These are phyloP conservation scores for Penicillium sp. DNA, from an alignment of 2,329 filamentous ascomycete genomes.

Conservation along the genomic window DNA sequence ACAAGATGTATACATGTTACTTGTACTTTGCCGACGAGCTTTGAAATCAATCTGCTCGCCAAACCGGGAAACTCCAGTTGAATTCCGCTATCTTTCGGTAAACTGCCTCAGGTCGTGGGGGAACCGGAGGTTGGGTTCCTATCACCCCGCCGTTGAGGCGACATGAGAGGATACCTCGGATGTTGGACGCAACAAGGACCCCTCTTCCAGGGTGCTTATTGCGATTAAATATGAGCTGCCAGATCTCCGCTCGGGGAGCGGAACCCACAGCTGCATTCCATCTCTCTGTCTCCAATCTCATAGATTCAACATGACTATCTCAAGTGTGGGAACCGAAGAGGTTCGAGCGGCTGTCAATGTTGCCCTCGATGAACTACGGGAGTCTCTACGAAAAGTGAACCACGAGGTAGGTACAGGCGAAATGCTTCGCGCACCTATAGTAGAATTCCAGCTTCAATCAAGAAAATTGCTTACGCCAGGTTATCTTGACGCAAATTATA, in stretches of 20 bases:
- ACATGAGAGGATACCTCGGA: slow-evolving; percentile 5
- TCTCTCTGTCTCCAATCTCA: background rate
- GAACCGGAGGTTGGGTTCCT: background rate
- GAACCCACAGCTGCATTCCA: background rate
- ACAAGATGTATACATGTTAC: background rate
- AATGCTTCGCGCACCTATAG: background rate
- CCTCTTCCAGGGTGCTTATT: background rate
- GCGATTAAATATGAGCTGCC: background rate
- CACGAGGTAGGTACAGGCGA: slow-evolving; percentile 9
- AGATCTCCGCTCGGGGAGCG: background rate
- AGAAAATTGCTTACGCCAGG: background rate
- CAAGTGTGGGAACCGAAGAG: slow-evolving; percentile 16
- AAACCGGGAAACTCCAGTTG: slow-evolving; percentile 1
- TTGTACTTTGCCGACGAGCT: slow-evolving; percentile 13
- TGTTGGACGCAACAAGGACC: slow-evolving; percentile 5
- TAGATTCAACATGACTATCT: slow-evolving; percentile 19
- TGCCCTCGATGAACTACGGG: slow-evolving; percentile 19
- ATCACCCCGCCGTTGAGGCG: background rate
- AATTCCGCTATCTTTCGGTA: slow-evolving; percentile 13
- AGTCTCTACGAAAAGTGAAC: slow-evolving; percentile 31
- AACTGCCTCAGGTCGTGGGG: background rate
- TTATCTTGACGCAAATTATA: slow-evolving; percentile 10
- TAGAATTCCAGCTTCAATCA: background rate
- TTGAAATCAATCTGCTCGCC: slow-evolving; percentile 1
- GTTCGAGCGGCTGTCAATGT: slow-evolving; percentile 28